Evolutionary conservation across 1,284 basidiomycete genomes (phyloP).

Genomic region (Apiotrichum mycotoxinovorans): DNA sequence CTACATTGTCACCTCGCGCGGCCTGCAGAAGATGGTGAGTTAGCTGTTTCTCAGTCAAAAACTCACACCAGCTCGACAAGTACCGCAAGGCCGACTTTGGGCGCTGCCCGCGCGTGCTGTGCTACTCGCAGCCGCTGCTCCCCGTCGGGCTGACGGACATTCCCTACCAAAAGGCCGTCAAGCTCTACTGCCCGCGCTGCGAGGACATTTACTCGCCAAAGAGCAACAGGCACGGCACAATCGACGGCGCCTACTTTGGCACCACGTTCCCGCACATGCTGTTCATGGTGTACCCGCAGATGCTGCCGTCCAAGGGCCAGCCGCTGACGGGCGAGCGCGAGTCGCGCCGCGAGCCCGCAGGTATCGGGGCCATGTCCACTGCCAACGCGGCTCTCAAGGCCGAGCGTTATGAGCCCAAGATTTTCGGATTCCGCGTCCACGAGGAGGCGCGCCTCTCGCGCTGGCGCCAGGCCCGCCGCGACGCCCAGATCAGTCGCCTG

Average conservation of each 20-base stretch:
- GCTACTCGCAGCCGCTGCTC: constrained; percentile 83
- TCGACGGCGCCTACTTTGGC: constrained; percentile 95
- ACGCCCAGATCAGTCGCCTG: constrained; percentile 56
- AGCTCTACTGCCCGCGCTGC: constrained; percentile 92
- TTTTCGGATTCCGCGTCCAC: constrained; percentile 91
- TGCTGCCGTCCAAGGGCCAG: constrained; percentile 76
- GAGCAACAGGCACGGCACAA: constrained; percentile 86
- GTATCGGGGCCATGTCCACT: constrained; percentile 56
- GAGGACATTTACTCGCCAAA: constrained; percentile 96
- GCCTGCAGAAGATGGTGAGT: constrained; percentile 88
- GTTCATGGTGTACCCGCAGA: constrained; percentile 88
- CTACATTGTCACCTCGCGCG: constrained; percentile 91
- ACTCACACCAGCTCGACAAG: constrained; percentile 73
- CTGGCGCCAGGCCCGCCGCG: constrained; percentile 86
- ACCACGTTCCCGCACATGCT: constrained; percentile 93
- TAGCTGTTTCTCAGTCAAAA: background rate
- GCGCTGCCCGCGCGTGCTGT: constrained; percentile 89
- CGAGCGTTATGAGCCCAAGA: constrained; percentile 81
- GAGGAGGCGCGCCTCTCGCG: constrained; percentile 86
- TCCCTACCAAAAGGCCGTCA: constrained; percentile 93
- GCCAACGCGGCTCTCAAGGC: constrained; percentile 77
- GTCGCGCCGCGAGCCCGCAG: constrained; percentile 43
- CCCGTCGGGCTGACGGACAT: constrained; percentile 93
- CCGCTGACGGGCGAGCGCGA: constrained; percentile 47
- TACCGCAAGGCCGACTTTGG: constrained; percentile 96